These are phyloP conservation scores for Dissophora globulifera DNA, from an alignment of 192 early-diverging fungal genomes.

Conservation along the genomic window DNA sequence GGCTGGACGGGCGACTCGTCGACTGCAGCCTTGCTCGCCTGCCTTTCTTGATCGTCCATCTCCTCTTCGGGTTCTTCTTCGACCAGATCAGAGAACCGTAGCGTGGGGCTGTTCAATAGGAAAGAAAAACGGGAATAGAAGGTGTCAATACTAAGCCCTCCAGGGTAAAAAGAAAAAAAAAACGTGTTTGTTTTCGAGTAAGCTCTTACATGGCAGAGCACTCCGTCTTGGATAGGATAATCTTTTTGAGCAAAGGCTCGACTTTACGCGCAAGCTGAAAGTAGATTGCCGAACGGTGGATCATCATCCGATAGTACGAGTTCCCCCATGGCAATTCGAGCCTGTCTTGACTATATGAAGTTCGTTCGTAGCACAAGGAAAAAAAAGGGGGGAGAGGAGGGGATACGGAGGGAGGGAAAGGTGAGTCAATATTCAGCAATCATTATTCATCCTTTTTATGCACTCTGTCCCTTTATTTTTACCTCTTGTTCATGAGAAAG, in stretches of 20 bases:
- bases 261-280: slow-evolving; percentile 68
- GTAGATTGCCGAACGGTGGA: slow-evolving; percentile 73
- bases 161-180: slow-evolving; percentile 3
- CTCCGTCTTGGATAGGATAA: slow-evolving; percentile 65
- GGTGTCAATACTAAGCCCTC: not conserved
- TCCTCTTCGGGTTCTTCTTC: slow-evolving; percentile 54
- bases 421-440: slow-evolving; percentile 18
- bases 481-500: slow-evolving; percentile 68
- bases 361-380: not conserved
- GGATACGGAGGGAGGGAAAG: too few species aligned
- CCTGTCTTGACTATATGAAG: slow-evolving; percentile 51
- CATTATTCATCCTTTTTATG: not conserved
- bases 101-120: slow-evolving; percentile 28
- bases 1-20: slow-evolving; percentile 9
- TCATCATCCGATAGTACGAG: slow-evolving; percentile 78
- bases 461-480: slow-evolving; percentile 3
- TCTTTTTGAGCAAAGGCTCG: slow-evolving; percentile 58
- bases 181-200: not conserved
- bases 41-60: slow-evolving; percentile 1
- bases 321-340: slow-evolving; percentile 74
- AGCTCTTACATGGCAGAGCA: slow-evolving; percentile 65
- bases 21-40: too few species aligned
- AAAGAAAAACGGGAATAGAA: not conserved
- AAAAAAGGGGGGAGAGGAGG: not conserved
- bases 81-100: slow-evolving; percentile 58